Evolutionary conservation across 2,329 filamentous ascomycete genomes (phyloP).

Genomic region (Dactylellina parvicollis): DNA sequence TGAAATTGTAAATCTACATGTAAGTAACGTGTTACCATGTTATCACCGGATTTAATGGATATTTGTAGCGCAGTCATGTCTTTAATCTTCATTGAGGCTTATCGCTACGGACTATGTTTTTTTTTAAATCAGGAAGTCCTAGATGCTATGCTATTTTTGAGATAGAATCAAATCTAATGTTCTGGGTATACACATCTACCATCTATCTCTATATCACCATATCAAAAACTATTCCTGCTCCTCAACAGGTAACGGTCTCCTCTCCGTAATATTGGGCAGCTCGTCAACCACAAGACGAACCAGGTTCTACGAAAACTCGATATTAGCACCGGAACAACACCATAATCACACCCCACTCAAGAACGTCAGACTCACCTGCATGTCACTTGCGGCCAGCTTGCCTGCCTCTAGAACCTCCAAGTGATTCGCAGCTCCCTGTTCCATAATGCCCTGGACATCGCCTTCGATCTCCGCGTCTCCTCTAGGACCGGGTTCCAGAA

Average conservation of each 20-base stretch:
- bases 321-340: neutral
- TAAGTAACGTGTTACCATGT: too few species aligned
- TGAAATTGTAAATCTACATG: too few species aligned
- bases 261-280: conserved; percentile 38
- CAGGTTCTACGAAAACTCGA: conserved; percentile 19
- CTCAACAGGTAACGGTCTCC: conserved; percentile 28
- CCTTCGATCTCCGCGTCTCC: conserved; percentile 67
- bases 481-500: conserved; percentile 69
- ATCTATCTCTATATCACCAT: too few species aligned
- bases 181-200: too few species aligned
- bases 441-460: conserved; percentile 67
- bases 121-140: too few species aligned
- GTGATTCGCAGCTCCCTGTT: conserved; percentile 71
- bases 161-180: too few species aligned
- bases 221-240: conserved; percentile 38
- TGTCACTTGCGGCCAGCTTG: conserved; percentile 69
- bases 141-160: too few species aligned
- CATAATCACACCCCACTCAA: neutral
- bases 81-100: too few species aligned
- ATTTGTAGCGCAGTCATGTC: too few species aligned
- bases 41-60: too few species aligned
- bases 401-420: conserved; percentile 73
- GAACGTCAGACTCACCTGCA: conserved; percentile 65
- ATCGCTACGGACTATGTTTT: too few species aligned
- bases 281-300: conserved; percentile 49